phyloP scores from a whole-genome alignment of 257 asterid genomes.

The Solanum pennellii region DNA sequence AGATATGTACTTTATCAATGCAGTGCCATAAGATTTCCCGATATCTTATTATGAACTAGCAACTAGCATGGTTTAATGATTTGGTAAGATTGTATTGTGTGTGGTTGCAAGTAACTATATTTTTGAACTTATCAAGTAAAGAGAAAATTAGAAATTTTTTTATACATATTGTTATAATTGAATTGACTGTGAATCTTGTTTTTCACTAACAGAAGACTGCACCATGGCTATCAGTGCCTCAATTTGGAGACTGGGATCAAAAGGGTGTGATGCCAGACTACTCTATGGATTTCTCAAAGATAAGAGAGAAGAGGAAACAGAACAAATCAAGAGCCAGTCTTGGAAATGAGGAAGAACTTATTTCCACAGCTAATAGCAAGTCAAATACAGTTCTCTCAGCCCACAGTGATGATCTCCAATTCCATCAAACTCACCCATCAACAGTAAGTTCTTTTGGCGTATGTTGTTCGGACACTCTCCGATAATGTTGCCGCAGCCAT shows the following conservation, averaged over 20 bases:
- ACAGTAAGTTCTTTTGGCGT: constrained; percentile 32
- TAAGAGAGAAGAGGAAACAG: constrained; percentile 80
- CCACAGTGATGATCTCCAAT: constrained; percentile 22
- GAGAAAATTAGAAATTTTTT: not conserved
- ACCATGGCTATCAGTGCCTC: constrained; percentile 87
- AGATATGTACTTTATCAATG: not conserved
- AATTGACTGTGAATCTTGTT: not conserved
- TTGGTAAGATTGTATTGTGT: not conserved
- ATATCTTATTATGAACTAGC: not conserved
- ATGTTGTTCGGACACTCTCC: not conserved
- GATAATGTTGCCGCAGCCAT: not conserved
- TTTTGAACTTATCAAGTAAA: not conserved
- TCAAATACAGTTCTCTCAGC: constrained; percentile 17
- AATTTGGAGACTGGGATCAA: constrained; percentile 95
- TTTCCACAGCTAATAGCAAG: constrained; percentile 29
- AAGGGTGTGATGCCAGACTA: constrained; percentile 71
- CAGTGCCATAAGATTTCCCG: not conserved
- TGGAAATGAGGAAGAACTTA: constrained; percentile 80
- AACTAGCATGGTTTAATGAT: not conserved
- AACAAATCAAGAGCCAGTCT: constrained; percentile 90
- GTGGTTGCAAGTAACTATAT: not conserved
- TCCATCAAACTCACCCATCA: constrained; percentile 40
- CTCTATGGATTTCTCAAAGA: constrained; percentile 79
- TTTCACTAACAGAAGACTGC: constrained; percentile 32
- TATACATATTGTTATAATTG: not conserved